A percentile compares a stretch with the other conserved stretches of the same genome.
phyloP scores from a whole-genome alignment of 1,284 basidiomycete species.

The Trametes pubescens region DNA sequence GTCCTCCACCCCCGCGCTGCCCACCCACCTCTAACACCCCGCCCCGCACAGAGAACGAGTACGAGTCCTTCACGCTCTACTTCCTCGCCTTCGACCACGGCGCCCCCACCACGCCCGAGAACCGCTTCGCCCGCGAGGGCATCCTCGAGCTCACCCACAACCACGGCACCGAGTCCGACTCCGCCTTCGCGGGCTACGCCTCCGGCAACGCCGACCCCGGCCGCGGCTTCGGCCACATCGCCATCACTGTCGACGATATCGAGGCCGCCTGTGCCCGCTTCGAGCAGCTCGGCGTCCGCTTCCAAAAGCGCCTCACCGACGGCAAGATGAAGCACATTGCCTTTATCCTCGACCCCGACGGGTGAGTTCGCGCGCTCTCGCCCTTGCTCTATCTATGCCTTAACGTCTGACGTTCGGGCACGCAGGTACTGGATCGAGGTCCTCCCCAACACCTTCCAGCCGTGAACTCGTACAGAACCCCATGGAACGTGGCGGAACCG shows the following conservation, averaged over 20 bases:
- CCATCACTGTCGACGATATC: conserved; percentile 86
- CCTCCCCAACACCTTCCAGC: conserved; percentile 26
- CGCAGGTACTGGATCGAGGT: conserved; percentile 38
- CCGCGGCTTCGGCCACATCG: conserved; percentile 88
- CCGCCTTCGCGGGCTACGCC: conserved; percentile 81
- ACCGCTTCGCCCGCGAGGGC: conserved; percentile 69
- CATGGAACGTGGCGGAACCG: neutral
- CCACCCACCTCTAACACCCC: neutral
- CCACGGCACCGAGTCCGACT: conserved; percentile 87
- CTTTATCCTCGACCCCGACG: conserved; percentile 89
- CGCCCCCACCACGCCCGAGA: conserved; percentile 54
- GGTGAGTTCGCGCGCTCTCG: conserved; percentile 17
- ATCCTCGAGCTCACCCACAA: conserved; percentile 91
- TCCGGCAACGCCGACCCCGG: conserved; percentile 88
- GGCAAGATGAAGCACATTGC: conserved; percentile 90
- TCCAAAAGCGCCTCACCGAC: conserved; percentile 90
- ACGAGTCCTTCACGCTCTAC: conserved; percentile 77
- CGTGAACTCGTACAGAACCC: neutral
- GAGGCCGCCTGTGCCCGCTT: conserved; percentile 87
- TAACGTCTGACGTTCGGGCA: neutral
- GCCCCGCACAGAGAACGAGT: conserved; percentile 54
- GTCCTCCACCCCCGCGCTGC: conserved; percentile 24
- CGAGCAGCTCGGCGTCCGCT: conserved; percentile 82
- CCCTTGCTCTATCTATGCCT: neutral
- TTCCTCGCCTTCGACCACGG: conserved; percentile 82